Conservation (phyloP, 352 stramenopile genomes). For the Pythium oligandrum region DNA sequence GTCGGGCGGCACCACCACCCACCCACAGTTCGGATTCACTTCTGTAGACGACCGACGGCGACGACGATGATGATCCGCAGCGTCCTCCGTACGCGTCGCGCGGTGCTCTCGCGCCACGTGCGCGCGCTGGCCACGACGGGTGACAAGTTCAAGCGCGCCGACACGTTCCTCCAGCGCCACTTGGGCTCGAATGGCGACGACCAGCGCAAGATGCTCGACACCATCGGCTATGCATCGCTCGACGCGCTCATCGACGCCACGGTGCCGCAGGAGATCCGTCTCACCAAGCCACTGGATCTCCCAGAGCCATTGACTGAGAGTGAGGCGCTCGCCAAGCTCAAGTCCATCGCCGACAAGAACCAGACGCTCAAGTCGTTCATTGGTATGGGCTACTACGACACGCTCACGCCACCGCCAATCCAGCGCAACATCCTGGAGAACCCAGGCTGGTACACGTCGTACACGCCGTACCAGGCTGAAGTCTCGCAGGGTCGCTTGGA, state of each 20-base stretch:
- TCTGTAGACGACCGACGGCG: no score
- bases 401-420: conserved; percentile 93
- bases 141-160: conserved; percentile 42
- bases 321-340: conserved; percentile 90
- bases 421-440: conserved; percentile 98
- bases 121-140: conserved; percentile 3
- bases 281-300: conserved; percentile 50
- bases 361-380: conserved; percentile 96
- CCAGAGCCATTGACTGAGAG: conserved; percentile 87
- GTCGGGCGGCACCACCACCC: background rate
- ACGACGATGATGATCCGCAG: no score
- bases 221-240: conserved; percentile 90
- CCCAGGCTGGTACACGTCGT: conserved; percentile 98
- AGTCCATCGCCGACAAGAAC: conserved; percentile 94
- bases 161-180: conserved; percentile 72
- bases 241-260: conserved; percentile 94
- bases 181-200: conserved; percentile 90
- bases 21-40: no score
- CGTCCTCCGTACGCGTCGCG: no score
- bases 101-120: conserved; percentile 2
- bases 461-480: conserved; percentile 99
- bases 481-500: conserved; percentile 98
- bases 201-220: conserved; percentile 89
- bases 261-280: conserved; percentile 92
- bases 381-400: conserved; percentile 98